Percentiles rank a stretch among this genome's conserved stretches.
These are phyloP conservation scores for Chaetomiaceae sp. DNA, from an alignment of 2,329 filamentous ascomycete species.

Conservation along the genomic window DNA sequence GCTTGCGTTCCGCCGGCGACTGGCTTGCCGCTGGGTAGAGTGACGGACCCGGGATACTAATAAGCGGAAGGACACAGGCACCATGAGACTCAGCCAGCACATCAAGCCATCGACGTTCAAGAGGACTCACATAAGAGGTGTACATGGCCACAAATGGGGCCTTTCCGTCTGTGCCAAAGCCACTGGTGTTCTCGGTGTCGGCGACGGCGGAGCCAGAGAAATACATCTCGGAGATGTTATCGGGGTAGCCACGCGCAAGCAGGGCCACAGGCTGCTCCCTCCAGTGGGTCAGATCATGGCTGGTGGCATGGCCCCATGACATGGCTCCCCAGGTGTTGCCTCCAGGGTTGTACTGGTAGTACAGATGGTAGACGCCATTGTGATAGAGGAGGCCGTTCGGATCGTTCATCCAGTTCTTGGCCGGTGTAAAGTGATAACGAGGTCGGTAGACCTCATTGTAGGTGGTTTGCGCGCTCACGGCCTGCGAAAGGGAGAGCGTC, in stretches of 20 bases:
- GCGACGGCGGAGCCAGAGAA: conserved; percentile 5
- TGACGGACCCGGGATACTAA: background rate
- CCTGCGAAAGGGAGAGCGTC: background rate
- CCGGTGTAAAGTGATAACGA: conserved; percentile 6
- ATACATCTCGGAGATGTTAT: conserved; percentile 3
- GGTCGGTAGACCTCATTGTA: conserved; percentile 7
- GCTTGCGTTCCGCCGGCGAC: conserved; percentile 1
- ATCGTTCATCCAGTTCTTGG: conserved; percentile 6
- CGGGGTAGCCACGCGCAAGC: conserved; percentile 3
- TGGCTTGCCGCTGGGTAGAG: conserved; percentile 1
- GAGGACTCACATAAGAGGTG: conserved; percentile 3
- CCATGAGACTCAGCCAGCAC: background rate
- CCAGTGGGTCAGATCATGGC: conserved; percentile 1
- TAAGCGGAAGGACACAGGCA: background rate
- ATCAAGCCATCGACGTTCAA: background rate
- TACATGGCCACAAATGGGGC: conserved; percentile 7
- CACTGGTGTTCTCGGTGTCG: conserved; percentile 4
- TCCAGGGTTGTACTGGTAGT: conserved; percentile 7
- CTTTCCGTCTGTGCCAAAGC: background rate
- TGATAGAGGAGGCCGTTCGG: conserved; percentile 4
- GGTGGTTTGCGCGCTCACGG: background rate
- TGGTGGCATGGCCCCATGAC: conserved; percentile 6
- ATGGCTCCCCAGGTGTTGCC: conserved; percentile 5
- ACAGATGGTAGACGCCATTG: conserved; percentile 6
- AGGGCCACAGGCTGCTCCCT: background rate